A percentile compares a stretch with the other conserved stretches of the same genome.
Conservation (phyloP, 768 basidiomycete species). For the Tremella yokohamensis region DNA sequence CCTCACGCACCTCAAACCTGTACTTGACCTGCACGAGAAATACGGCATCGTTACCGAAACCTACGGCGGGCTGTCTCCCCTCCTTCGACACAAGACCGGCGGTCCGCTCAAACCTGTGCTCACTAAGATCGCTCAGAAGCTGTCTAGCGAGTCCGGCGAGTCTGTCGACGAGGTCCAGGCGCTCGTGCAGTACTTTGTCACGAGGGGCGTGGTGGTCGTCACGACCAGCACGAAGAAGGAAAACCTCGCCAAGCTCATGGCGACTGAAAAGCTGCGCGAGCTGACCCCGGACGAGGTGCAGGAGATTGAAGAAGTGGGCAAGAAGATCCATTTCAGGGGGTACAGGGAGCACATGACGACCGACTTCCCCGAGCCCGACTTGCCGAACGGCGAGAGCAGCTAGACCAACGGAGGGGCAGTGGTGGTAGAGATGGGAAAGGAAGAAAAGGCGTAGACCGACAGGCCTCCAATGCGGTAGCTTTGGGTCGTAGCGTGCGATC, state of each 20-base stretch:
- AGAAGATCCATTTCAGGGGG: slow-evolving; percentile 44
- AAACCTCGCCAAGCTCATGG: slow-evolving; percentile 36
- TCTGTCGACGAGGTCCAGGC: slow-evolving; percentile 28
- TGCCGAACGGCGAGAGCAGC: slow-evolving; percentile 15
- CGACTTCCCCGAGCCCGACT: slow-evolving; percentile 44
- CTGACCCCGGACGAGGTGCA: slow-evolving; percentile 44
- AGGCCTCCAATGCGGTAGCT: too few relatives aligned
- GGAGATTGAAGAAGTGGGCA: slow-evolving; percentile 48
- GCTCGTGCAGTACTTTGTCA: slow-evolving; percentile 41
- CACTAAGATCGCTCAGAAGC: slow-evolving; percentile 30
- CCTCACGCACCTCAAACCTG: slow-evolving; percentile 39
- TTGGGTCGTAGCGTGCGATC: too few relatives aligned
- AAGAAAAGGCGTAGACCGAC: too few relatives aligned
- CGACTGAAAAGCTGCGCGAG: slow-evolving; percentile 27
- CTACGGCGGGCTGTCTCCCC: slow-evolving; percentile 43
- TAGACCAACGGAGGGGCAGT: not conserved
- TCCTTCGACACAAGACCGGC: slow-evolving; percentile 34
- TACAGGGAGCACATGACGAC: slow-evolving; percentile 48
- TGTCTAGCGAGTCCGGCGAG: slow-evolving; percentile 21
- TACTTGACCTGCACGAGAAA: slow-evolving; percentile 37
- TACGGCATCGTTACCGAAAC: slow-evolving; percentile 43
- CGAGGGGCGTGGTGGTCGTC: slow-evolving; percentile 43
- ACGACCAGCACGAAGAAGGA: slow-evolving; percentile 33
- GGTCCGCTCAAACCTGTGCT: slow-evolving; percentile 44
- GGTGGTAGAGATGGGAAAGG: too few relatives aligned